These are phyloP conservation scores for Wickerhamomyces mucosus DNA, from an alignment of 805 yeast genomes.

Conservation along the genomic window DNA sequence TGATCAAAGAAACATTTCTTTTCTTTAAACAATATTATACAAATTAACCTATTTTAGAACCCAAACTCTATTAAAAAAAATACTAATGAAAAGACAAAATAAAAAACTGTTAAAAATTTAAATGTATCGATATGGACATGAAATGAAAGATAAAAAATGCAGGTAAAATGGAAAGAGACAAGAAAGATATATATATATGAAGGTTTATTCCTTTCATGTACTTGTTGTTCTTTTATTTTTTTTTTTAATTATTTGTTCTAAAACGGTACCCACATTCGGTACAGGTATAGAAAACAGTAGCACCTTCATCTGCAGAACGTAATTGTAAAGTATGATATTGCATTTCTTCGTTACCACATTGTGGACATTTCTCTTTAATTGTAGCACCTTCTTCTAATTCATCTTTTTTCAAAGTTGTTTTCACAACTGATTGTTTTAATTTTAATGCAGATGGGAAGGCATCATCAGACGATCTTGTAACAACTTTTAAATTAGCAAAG, in stretches of 20 bases:
- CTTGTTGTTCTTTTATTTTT: not conserved
- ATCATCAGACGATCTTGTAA: slow-evolving; percentile 80
- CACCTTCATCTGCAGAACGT: slow-evolving; percentile 99
- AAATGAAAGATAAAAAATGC: no score
- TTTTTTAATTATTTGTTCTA: slow-evolving; percentile 74
- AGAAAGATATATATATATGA: no score
- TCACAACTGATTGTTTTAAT: slow-evolving; percentile 81
- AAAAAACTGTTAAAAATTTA: no score
- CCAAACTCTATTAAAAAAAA: no score
- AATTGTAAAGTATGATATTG: slow-evolving; percentile 93
- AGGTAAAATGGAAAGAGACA: no score
- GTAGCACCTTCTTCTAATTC: slow-evolving; percentile 94
- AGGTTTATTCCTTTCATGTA: no score
- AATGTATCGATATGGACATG: no score
- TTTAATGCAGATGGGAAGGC: slow-evolving; percentile 87
- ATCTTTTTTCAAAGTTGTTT: slow-evolving; percentile 64
- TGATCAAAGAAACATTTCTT: no score
- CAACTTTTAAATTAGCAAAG: slow-evolving; percentile 74
- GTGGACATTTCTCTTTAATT: slow-evolving; percentile 96
- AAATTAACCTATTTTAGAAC: no score
- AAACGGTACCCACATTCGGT: slow-evolving; percentile 86
- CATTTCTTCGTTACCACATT: slow-evolving; percentile 98
- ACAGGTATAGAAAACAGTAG: slow-evolving; percentile 97
- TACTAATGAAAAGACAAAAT: no score
- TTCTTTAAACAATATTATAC: no score